These are phyloP conservation scores for Fusarium sp. DNA, from an alignment of 2,329 filamentous ascomycete species.

Conservation along the genomic window DNA sequence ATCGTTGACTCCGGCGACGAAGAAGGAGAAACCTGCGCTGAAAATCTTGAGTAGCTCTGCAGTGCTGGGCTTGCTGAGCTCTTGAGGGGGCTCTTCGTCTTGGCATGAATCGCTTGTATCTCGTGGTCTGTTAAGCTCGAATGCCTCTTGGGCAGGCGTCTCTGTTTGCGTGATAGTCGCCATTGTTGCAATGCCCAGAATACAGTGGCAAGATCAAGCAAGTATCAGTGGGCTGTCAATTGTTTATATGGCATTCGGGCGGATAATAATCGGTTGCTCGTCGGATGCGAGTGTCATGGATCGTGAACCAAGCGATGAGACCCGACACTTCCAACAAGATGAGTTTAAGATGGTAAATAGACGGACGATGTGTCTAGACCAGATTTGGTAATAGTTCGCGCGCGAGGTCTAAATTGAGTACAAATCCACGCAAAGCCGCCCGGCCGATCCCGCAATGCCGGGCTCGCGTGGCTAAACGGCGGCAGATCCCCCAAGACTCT, in stretches of 20 bases:
- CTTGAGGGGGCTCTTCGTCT: not conserved
- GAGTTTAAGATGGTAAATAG: too few relatives aligned
- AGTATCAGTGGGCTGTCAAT: not conserved
- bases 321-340: too few relatives aligned
- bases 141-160: not conserved
- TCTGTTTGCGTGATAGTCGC: constrained; percentile 23
- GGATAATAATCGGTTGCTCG: constrained; percentile 16
- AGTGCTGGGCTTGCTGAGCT: not conserved
- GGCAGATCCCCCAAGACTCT: not conserved
- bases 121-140: constrained; percentile 1
- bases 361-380: not conserved
- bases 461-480: constrained; percentile 25
- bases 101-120: not conserved
- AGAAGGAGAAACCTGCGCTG: constrained; percentile 70
- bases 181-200: not conserved
- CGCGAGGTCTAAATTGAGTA: not conserved
- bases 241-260: constrained; percentile 14
- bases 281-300: not conserved
- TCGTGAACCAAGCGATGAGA: too few relatives aligned
- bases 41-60: constrained; percentile 58
- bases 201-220: not conserved
- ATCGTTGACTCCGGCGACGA: constrained; percentile 73
- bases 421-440: not conserved
- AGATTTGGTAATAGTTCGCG: not conserved
- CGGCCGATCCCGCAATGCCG: constrained; percentile 2